Evolutionary conservation across 495 filamentous ascomycete species (phyloP), one percentile per base, ranked within the genome.

Genomic region (Mycothermus thermophilus): DNA sequence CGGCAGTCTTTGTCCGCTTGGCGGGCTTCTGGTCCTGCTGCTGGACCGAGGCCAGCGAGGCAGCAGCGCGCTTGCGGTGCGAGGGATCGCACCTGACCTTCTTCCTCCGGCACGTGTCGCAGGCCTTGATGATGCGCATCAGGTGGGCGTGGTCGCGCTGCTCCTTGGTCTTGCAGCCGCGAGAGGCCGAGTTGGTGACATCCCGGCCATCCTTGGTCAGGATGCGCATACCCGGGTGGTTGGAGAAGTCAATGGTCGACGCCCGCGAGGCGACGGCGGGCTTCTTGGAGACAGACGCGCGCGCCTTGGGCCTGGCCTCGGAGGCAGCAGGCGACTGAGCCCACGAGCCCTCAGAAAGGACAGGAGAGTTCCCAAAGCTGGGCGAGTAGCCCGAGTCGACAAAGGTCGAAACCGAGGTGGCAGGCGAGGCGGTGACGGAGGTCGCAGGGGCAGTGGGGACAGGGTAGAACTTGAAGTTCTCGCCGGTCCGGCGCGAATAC

Each of bases 81-180:
- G 55, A 62, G 4, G 64, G 64, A 39, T 69, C 64, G 46, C 64
- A 69, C 30, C 63, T 58, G n/a, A 62, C 49, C 62, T 73, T 73
- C 59, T 68, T 73, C 44, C 47, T 51, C 42, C 58, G 47, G 61
- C 69, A 74, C 32, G 60, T 42, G 24, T 70, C 67, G 50, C 69
- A 74, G 11, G 69, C 69, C 57, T 71, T 71, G 48, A 74, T 66
- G 47, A 67, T 67, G 17, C 69, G 51, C 68, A 74, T 74, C 20
- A 71, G 47, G 38, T 70, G 66, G 6, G 69, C 69, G 45, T 72
- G 69, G 33, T 74, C 69, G 16, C 69, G 58, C 51, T 74, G 68
- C 57, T 74, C 69, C 63, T 71, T 70, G 23, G 68, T 69, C 59
- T 74, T 74, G 51, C 63, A 68, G 14, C 69, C 69, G 14, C 68